Conservation (phyloP, 495 filamentous ascomycete genomes). For the Aspergillus cristatus region DNA sequence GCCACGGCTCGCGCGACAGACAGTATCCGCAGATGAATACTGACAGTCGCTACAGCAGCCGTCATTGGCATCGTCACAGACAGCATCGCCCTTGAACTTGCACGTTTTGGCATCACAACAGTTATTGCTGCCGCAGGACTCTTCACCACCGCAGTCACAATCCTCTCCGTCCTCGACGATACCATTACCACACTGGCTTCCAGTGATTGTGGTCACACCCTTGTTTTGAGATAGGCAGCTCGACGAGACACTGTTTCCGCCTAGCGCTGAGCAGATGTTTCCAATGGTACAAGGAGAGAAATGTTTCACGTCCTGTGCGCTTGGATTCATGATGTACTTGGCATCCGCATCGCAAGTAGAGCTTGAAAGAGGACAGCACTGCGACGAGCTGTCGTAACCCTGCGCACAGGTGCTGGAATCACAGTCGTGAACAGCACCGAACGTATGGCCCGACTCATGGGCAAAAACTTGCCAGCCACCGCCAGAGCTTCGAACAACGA, state of each 20-base stretch:
- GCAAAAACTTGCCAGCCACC: constrained; percentile 96
- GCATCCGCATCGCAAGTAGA: constrained; percentile 64
- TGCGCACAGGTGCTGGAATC: constrained; percentile 53
- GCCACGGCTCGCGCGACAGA: constrained; percentile 74
- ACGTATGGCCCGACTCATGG: constrained; percentile 91
- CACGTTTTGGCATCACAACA: constrained; percentile 88
- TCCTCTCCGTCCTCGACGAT: constrained; percentile 93
- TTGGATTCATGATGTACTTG: constrained; percentile 92
- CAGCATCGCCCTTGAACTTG: constrained; percentile 65
- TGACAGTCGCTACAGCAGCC: constrained; percentile 80
- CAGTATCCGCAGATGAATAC: constrained; percentile 51
- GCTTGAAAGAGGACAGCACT: constrained; percentile 78
- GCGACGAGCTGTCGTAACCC: constrained; percentile 53
- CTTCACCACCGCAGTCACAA: constrained; percentile 82
- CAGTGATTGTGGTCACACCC: constrained; percentile 75
- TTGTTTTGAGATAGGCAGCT: constrained; percentile 73
- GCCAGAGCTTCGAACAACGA: constrained; percentile 67
- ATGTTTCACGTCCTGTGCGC: constrained; percentile 58
- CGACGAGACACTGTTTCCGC: constrained; percentile 66
- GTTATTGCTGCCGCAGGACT: constrained; percentile 58
- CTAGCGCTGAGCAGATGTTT: constrained; percentile 90
- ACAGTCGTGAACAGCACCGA: constrained; percentile 95
- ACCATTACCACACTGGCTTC: constrained; percentile 87
- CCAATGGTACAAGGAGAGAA: constrained; percentile 88
- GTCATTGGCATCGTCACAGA: constrained; percentile 87